Evolutionary conservation across 495 filamentous ascomycete genomes (phyloP), one percentile per base, ranked within the genome.

Genomic region (Baudoinia panamericana): DNA sequence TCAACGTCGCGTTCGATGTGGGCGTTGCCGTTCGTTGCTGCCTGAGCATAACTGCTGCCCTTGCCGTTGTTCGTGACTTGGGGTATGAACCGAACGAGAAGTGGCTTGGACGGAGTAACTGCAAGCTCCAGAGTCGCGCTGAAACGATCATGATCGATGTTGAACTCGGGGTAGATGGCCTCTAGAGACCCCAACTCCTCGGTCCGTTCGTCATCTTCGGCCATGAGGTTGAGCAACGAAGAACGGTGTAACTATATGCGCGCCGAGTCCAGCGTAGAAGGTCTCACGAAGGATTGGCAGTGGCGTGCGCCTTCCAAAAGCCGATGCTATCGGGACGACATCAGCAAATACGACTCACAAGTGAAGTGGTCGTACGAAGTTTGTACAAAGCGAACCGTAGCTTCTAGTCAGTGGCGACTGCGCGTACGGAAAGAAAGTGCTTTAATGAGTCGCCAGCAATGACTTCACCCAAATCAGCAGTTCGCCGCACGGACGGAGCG

Each of bases 101-200:
- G 64, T 1, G 82, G 78, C 40, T 65, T 61, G 10, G 70, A 60
- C 0, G 90, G 81, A 21, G 73, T 69, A 35, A 94, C 79, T 5
- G 76, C 71, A 0, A 96, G 59, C 18, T 82, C 76, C 39, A 96
- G 66, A 5, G 68, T 69, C 2, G 82, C 75, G 35, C 67, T 69
- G 56, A 77, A 80, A 2, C 71, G 71, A 46, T 77, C 59, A 3
- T 69, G 62, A 38, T 75, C 68, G 23, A 81, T 59, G 22, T 67
- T 65, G 12, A 93, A 73, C 58, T 97, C 90, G 15, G 88, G 88
- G 48, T 74, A 97, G 47, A 97, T 96, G 52, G 86, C 81, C 11
- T 69, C 66, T 30, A 96, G 75, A n/a, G 85, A 75, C 32, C 71
- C 75, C 34, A 97, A 68, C 61, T 97, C 90, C 12, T 78, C 66